Evolutionary conservation across 2,329 filamentous ascomycete genomes (phyloP).

Genomic region (Emmonsiellopsis sp.): DNA sequence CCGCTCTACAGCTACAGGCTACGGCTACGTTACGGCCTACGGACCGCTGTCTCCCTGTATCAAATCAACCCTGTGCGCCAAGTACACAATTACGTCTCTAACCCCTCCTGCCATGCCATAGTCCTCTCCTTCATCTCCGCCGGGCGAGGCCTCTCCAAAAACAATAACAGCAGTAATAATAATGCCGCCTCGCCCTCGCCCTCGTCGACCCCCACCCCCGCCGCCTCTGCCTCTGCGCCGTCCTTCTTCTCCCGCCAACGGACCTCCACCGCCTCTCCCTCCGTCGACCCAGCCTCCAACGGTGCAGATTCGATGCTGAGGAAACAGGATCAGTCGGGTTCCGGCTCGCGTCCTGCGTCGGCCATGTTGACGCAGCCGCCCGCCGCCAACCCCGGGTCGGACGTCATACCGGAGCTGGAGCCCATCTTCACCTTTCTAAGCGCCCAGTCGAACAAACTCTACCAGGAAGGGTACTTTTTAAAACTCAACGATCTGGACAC

Average conservation of each 20-base stretch:
- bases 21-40: no score
- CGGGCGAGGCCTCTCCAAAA: neutral
- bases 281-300: neutral
- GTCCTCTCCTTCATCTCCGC: conserved; percentile 2
- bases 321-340: conserved; percentile 39
- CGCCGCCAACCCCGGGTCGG: conserved; percentile 72
- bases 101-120: neutral
- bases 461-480: conserved; percentile 95
- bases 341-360: conserved; percentile 71
- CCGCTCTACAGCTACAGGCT: no score
- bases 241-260: neutral
- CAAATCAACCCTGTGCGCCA: no score
- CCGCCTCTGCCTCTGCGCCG: neutral
- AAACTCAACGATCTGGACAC: conserved; percentile 93
- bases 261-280: neutral
- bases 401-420: conserved; percentile 77
- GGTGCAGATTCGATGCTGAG: neutral
- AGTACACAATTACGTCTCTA: neutral
- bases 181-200: neutral
- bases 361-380: conserved; percentile 81
- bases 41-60: no score
- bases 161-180: neutral
- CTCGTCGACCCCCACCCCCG: neutral
- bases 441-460: conserved; percentile 90
- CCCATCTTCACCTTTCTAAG: conserved; percentile 92